Evolutionary conservation across 2,329 filamentous ascomycete species (phyloP), one percentile per base, ranked within the genome.

Genomic region (Allantophomopsis lycopodina): DNA sequence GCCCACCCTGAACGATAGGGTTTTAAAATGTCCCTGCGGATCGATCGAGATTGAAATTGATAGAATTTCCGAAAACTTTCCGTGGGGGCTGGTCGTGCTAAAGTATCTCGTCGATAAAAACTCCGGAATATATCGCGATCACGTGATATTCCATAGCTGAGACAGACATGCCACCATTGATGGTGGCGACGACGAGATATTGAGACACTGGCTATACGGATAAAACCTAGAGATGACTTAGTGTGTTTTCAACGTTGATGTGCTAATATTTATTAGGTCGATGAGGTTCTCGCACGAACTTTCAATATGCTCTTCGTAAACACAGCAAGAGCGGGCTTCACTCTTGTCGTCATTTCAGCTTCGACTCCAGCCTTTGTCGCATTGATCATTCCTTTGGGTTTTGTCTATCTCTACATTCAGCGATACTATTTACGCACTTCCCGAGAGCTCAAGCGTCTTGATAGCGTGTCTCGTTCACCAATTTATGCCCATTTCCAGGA

Each of bases 401-500:
- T 75, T 39, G 69, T 93, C 42, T 98, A 98, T 41, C 72, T 93
- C 50, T 93, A 79, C 63, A 94, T 96, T 51, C 91, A 98, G 61
- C 79, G 88, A 52, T 98, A 98, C 68, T 98, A 98, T 60, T 74
- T 98, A 37, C 76, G 88, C 46, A 95, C 91, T 12, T 98, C 91
- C 43, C 83, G 93, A 46, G 93, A 98, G 64, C 71, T 98, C 47
- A 98, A 98, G 68, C 76, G 91, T 48, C 70, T 98, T 43, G 91
- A 98, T 61, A 95, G 88, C 57, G 82, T 96, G 49, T 94, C 83
- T 57, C 80, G 87, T 52, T 95, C 88, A 58, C 93, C 93, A 18
- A 94, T 98, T 52, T 98, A 88, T 59, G 91, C 91, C 6, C 93
- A 98, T 60, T 98, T 98, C 65, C 91, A 98, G 57, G 93, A 98